A percentile compares a stretch with the other conserved stretches of the same genome.
These are phyloP conservation scores for Thielaviopsis euricoi DNA, from an alignment of 2,329 filamentous ascomycete species.

Conservation along the genomic window DNA sequence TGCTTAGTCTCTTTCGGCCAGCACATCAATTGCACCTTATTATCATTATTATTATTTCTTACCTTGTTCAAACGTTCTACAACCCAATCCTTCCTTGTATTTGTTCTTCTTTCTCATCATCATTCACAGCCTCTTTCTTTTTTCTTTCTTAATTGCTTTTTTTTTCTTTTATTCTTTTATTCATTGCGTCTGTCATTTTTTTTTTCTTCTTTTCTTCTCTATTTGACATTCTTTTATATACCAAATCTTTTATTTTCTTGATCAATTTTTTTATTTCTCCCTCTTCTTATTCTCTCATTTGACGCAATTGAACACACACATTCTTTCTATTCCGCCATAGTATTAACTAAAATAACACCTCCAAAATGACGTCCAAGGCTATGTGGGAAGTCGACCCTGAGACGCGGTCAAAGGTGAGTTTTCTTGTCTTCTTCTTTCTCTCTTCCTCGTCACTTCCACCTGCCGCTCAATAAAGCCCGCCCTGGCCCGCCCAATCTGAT, in stretches of 20 bases:
- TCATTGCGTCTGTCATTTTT: no score
- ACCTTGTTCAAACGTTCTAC: no score
- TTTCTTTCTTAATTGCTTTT: not conserved
- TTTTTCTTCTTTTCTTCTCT: not conserved
- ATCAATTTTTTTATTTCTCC: not conserved
- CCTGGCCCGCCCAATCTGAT: not conserved
- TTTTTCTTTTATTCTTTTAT: not conserved
- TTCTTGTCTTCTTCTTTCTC: not conserved
- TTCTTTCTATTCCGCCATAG: no score
- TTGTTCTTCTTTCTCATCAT: not conserved
- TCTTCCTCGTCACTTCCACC: not conserved
- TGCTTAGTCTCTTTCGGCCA: not conserved
- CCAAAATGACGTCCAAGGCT: constrained; percentile 47
- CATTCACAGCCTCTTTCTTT: not conserved
- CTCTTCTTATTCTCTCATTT: not conserved
- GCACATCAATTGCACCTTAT: not conserved
- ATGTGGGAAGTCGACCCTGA: constrained; percentile 99
- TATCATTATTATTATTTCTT: not conserved
- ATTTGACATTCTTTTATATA: not conserved
- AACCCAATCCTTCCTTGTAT: not conserved
- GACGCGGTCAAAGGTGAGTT: constrained; percentile 73
- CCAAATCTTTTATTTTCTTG: not conserved
- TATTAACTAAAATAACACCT: no score
- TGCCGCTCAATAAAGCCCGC: not conserved
- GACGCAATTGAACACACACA: not conserved